These are phyloP conservation scores for Trifolium dubium DNA, from an alignment of 306 rosid genomes.

Conservation along the genomic window DNA sequence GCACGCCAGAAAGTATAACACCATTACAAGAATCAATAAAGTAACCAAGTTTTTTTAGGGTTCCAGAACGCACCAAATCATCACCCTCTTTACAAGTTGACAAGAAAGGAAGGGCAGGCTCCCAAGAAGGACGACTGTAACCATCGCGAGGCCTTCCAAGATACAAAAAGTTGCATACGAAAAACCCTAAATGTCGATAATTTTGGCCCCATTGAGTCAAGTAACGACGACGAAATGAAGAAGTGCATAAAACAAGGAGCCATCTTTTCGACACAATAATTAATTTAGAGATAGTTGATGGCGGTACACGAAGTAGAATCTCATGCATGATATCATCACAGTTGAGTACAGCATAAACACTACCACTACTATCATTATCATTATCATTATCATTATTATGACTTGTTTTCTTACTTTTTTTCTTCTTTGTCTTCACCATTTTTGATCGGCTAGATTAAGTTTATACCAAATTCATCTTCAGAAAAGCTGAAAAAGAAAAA, in stretches of 20 bases:
- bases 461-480: slow-evolving; percentile 32
- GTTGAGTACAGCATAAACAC: slow-evolving; percentile 54
- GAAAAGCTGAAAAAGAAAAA: slow-evolving; percentile 25
- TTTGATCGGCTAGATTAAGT: slow-evolving; percentile 40
- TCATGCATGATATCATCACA: slow-evolving; percentile 74
- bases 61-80: slow-evolving; percentile 62
- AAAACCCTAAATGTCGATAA: slow-evolving; percentile 71
- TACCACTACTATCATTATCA: neutral
- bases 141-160: slow-evolving; percentile 68
- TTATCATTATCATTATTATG: neutral
- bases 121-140: slow-evolving; percentile 59
- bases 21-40: slow-evolving; percentile 71
- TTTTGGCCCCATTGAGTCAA: slow-evolving; percentile 53
- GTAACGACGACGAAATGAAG: slow-evolving; percentile 58
- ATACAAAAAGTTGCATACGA: slow-evolving; percentile 65
- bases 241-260: slow-evolving; percentile 60
- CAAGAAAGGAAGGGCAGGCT: slow-evolving; percentile 71
- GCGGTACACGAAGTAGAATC: slow-evolving; percentile 69
- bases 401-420: slow-evolving; percentile 38
- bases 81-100: slow-evolving; percentile 81
- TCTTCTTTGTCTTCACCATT: slow-evolving; percentile 19
- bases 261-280: slow-evolving; percentile 69
- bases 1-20: slow-evolving; percentile 72
- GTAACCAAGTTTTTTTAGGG: slow-evolving; percentile 65
- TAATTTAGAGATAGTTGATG: slow-evolving; percentile 52